These are phyloP conservation scores for Draba incana DNA, from an alignment of 345 rosid species.

Conservation along the genomic window DNA sequence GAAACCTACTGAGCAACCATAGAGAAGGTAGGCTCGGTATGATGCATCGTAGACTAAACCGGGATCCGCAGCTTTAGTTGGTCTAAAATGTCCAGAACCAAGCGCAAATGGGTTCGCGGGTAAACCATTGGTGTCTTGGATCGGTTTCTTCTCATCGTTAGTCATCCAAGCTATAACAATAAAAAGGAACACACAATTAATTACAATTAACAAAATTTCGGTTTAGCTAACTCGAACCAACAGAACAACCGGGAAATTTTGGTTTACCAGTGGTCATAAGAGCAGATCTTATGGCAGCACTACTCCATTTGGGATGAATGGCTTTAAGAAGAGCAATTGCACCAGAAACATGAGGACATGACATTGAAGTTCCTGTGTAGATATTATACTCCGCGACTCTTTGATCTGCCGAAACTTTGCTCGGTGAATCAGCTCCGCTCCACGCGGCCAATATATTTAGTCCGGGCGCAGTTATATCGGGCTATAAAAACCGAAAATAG, in stretches of 20 bases:
- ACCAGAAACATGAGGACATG: constrained; percentile 89
- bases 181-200: background rate
- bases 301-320: constrained; percentile 78
- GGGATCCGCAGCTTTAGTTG: constrained; percentile 66
- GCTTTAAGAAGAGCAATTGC: constrained; percentile 74
- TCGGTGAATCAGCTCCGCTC: constrained; percentile 60
- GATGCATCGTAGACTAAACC: constrained; percentile 83
- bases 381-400: constrained; percentile 53
- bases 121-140: constrained; percentile 50
- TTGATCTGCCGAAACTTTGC: constrained; percentile 49
- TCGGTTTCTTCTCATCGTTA: constrained; percentile 52
- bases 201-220: background rate
- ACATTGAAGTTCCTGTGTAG: constrained; percentile 84
- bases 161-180: constrained; percentile 51
- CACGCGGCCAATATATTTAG: constrained; percentile 82
- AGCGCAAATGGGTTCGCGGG: constrained; percentile 59
- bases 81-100: constrained; percentile 75
- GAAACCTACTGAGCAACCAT: constrained; percentile 53
- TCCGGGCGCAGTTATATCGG: constrained; percentile 87
- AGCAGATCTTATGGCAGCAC: constrained; percentile 87
- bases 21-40: constrained; percentile 54
- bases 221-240: constrained; percentile 4
- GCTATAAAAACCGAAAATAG: constrained; percentile 44
- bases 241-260: background rate
- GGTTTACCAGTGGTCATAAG: constrained; percentile 46